phyloP scores from a whole-genome alignment of 139 green algal species.

The Chlorella vulgaris region DNA sequence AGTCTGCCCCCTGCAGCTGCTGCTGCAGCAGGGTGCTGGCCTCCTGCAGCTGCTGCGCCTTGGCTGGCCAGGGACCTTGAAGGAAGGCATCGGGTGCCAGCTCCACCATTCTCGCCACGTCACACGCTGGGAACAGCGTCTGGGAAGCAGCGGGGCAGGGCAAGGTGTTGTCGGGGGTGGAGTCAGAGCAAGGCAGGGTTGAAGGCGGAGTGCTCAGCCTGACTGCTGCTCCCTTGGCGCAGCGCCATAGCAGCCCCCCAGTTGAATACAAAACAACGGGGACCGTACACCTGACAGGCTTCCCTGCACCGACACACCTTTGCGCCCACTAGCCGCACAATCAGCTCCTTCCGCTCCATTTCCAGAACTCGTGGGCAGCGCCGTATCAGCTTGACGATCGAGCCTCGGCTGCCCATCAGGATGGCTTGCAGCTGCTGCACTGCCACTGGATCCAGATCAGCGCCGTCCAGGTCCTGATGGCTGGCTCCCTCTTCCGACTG shows the following conservation, averaged over 20 bases:
- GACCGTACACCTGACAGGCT: not conserved
- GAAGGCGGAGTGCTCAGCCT: too few species aligned
- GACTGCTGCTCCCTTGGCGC: too few species aligned
- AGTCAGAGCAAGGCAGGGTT: too few species aligned
- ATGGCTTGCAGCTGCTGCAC: slow-evolving; percentile 26
- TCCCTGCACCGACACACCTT: slow-evolving; percentile 5
- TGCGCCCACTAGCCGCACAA: slow-evolving; percentile 10
- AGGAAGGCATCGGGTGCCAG: slow-evolving; percentile 9
- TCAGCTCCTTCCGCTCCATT: slow-evolving; percentile 19
- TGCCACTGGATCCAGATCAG: not conserved
- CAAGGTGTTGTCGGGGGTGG: too few species aligned
- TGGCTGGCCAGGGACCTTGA: slow-evolving; percentile 16
- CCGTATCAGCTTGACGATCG: not conserved
- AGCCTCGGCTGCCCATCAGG: slow-evolving; percentile 12
- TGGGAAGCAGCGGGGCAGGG: not conserved
- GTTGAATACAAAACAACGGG: too few species aligned
- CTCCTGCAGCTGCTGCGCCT: slow-evolving; percentile 12
- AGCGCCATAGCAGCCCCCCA: too few species aligned
- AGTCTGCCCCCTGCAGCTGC: slow-evolving; percentile 1
- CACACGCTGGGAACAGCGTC: slow-evolving; percentile 15
- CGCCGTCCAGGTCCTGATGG: too few species aligned
- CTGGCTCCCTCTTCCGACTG: too few species aligned
- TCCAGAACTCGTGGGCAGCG: slow-evolving; percentile 13
- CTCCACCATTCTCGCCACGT: slow-evolving; percentile 31
- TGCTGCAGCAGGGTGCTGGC: slow-evolving; percentile 11